Evolutionary conservation across 257 asterid species (phyloP).

Genomic region (Nicotiana tabacum): DNA sequence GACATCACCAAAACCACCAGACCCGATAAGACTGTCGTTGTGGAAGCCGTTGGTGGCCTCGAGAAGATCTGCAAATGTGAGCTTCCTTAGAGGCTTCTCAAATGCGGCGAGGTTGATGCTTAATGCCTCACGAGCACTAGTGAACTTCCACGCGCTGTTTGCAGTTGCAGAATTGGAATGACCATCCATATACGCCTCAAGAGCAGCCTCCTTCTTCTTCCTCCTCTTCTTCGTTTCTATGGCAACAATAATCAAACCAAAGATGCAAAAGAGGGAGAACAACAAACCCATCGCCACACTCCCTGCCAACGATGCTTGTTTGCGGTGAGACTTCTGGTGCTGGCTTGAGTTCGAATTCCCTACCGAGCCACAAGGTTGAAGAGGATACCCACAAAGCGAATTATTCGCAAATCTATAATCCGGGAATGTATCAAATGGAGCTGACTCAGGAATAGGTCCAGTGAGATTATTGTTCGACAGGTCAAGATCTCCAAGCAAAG

Average conservation of each 20-base stretch:
- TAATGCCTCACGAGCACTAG: constrained; percentile 63
- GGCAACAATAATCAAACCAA: constrained; percentile 62
- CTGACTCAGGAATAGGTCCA: constrained; percentile 73
- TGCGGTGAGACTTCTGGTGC: constrained; percentile 47
- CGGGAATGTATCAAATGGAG: constrained; percentile 76
- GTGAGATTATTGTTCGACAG: constrained; percentile 72
- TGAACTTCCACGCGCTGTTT: constrained; percentile 58
- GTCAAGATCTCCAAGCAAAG: constrained; percentile 67
- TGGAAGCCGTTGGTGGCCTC: constrained; percentile 88
- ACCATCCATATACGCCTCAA: constrained; percentile 70
- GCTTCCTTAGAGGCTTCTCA: constrained; percentile 80
- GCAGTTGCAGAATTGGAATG: constrained; percentile 63
- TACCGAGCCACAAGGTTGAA: constrained; percentile 40
- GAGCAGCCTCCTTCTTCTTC: constrained; percentile 71
- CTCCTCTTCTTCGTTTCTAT: constrained; percentile 68
- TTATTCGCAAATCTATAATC: constrained; percentile 58
- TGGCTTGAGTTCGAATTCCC: constrained; percentile 21
- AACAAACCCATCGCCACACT: constrained; percentile 80
- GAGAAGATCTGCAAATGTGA: constrained; percentile 84
- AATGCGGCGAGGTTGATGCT: constrained; percentile 74
- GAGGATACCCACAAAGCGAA: constrained; percentile 88
- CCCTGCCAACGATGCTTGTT: constrained; percentile 75
- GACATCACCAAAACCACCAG: constrained; percentile 96
- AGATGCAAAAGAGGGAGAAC: constrained; percentile 73
- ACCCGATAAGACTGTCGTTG: constrained; percentile 64